A percentile compares a stretch with the other conserved stretches of the same genome.
phyloP scores from a whole-genome alignment of 345 rosid genomes.

The Nephelium lappaceum region DNA sequence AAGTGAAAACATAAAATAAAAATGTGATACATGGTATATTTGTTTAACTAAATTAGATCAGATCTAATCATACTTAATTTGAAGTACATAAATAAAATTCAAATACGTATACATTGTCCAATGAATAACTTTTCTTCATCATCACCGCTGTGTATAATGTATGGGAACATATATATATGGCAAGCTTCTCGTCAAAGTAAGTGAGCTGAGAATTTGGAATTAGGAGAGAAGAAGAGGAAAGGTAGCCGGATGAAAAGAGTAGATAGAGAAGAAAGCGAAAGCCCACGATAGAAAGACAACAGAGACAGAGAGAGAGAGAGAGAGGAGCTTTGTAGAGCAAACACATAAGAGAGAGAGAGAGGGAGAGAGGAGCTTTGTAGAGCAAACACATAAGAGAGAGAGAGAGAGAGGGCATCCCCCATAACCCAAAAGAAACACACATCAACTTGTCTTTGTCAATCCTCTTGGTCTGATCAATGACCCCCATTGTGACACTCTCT shows the following conservation, averaged over 20 bases:
- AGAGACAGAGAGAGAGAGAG: neutral
- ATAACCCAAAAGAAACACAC: constrained; percentile 18
- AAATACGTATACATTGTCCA: neutral
- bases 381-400: neutral
- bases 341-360: neutral
- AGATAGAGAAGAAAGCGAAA: neutral
- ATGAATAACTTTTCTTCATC: neutral
- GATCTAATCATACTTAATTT: too few relatives aligned
- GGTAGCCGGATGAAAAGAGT: neutral
- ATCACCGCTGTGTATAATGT: neutral
- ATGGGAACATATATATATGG: neutral
- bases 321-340: neutral
- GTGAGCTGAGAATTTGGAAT: constrained; percentile 16
- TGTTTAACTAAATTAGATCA: neutral
- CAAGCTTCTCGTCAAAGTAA: constrained; percentile 11
- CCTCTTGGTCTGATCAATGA: constrained; percentile 24
- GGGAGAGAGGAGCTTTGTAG: neutral
- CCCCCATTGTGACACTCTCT: too few relatives aligned
- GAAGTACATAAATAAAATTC: too few relatives aligned
- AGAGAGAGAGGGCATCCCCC: constrained; percentile 22
- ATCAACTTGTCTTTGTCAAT: constrained; percentile 35
- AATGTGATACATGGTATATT: too few relatives aligned
- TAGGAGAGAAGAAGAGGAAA: neutral
- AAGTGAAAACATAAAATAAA: too few relatives aligned
- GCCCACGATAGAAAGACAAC: neutral